Base-by-base conservation (phyloP, 345 rosid genomes). In the Camelina neglecta region DNA sequence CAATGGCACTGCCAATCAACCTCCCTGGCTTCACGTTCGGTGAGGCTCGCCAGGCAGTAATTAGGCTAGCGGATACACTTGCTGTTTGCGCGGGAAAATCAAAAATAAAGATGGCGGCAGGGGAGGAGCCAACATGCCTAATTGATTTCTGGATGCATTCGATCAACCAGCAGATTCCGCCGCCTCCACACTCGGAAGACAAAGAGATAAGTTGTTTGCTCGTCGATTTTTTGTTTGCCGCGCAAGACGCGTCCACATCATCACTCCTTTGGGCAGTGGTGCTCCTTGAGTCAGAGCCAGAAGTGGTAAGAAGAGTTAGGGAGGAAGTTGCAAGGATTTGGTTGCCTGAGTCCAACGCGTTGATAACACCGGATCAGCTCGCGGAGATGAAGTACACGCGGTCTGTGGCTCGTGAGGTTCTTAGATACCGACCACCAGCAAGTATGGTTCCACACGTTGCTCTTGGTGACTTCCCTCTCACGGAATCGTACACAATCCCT, bases 171-270 rank as follows among this genome's bases (percentile, higher is more conserved):
- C 85, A 81, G 0, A 64, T 61, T 7, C 55, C 69, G 0, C 41
- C 83, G 42, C 87, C 89, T 42, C 77, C 82, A 3, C 83, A 86
- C 59, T 73, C 86, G 8, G 29, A 55, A 4, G 86, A 89, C 75
- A 29, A 16, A 6, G 90, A 88, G 68, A 84, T 89, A 21, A 95
- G 92, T 1, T 81, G 89, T 11, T 80, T 84, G 65, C 86, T 93
- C 11, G 88, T 93, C 26, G 95, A 90, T 72, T 93, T 93, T 79
- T 83, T 93, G 64, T 88, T 89, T 29, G 95, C 95, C 0, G 84
- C 98, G 0, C 98, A 93, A 26, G 98, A 93, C 61, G 96, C 98
- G 8, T 93, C 98, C 21, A 87, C 96, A 1, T 90, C 93, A 8
- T 89, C 98, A 9, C 86, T 93, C 1, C 81, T 90, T 3, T 90